Evolutionary conservation across 2,329 filamentous ascomycete species (phyloP), one percentile per base, ranked within the genome.

Genomic region (Penicillium sp.): DNA sequence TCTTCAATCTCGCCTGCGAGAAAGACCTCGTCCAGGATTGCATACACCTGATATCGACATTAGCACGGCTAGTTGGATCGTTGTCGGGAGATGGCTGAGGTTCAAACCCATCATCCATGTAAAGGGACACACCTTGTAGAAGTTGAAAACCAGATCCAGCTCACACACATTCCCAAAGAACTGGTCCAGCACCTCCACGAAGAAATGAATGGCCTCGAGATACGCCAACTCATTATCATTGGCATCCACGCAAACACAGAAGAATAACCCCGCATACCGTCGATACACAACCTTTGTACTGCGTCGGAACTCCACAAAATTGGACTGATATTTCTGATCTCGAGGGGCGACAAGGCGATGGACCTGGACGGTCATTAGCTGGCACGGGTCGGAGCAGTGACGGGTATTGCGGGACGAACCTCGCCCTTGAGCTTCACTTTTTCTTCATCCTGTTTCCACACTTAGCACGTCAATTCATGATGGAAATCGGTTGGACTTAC

Each of bases 161-260:
- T 98, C 92, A 71, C 92, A 98, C 42, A 98, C 92, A 65, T 98
- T 98, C 51, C 92, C 92, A 66, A 98, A 98, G 70, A 98, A 98
- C 59, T 89, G 82, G 74, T 98, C 92, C 56, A 98, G 76, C 45
- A 98, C 92, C 72, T 98, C 92, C 55, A 98, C 92, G 60, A 98
- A 98, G 74, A 98, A 98, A 69, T 98, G 92, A 59, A 98, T 95
- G 5, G 89, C 92, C 69, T 98, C 92, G 42, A 98, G 76, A 60
- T 88, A 96, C 16, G 92, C 90, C 44, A 98, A 74, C 72, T 98
- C 92, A 68, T 96, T 98, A 68, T 98, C 92, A 66, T 95, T 96
- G 35, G 90, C 93, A 69, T 98, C 92, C 62, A 98, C 92, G 68
- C 92, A 96, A 37, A 89, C 93, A 73, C 92, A 98, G 74, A 98